phyloP scores from a whole-genome alignment of 805 yeast species.

The Clavispora phyllophila region DNA sequence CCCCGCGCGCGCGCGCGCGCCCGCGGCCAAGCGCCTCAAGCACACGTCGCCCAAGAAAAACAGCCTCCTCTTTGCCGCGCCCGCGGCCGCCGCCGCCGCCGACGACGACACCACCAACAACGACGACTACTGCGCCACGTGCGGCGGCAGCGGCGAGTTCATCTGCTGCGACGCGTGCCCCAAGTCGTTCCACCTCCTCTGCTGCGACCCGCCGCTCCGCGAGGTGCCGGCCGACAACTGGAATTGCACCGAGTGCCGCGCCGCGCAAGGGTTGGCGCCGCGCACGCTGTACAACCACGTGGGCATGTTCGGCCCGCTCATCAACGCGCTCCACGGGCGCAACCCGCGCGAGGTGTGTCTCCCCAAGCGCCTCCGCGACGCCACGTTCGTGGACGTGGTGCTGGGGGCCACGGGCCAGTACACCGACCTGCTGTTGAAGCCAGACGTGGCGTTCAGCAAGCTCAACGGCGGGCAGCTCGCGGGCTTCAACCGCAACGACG shows the following conservation, averaged over 20 bases:
- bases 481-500: slow-evolving; percentile 42
- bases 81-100: slow-evolving; percentile 5
- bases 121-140: slow-evolving; percentile 87
- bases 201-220: slow-evolving; percentile 86
- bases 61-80: slow-evolving; percentile 21
- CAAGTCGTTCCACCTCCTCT: slow-evolving; percentile 82
- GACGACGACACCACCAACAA: slow-evolving; percentile 35
- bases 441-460: slow-evolving; percentile 41
- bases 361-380: slow-evolving; percentile 64
- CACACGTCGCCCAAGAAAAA: slow-evolving; percentile 31
- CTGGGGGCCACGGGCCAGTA: slow-evolving; percentile 71
- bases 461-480: slow-evolving; percentile 29
- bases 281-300: slow-evolving; percentile 24
- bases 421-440: slow-evolving; percentile 44
- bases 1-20: slow-evolving; percentile 4
- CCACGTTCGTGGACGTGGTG: slow-evolving; percentile 62
- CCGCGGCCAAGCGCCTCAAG: slow-evolving; percentile 16
- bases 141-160: slow-evolving; percentile 85
- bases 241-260: slow-evolving; percentile 76
- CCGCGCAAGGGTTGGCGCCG: slow-evolving; percentile 30
- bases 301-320: slow-evolving; percentile 52
- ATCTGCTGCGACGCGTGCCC: slow-evolving; percentile 95
- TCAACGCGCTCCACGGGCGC: slow-evolving; percentile 62
- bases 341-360: slow-evolving; percentile 41
- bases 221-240: slow-evolving; percentile 85